Evolutionary conservation across 164 flowering plant genomes (phyloP).

Genomic region (Kalanchoe fedtschenkoi): DNA sequence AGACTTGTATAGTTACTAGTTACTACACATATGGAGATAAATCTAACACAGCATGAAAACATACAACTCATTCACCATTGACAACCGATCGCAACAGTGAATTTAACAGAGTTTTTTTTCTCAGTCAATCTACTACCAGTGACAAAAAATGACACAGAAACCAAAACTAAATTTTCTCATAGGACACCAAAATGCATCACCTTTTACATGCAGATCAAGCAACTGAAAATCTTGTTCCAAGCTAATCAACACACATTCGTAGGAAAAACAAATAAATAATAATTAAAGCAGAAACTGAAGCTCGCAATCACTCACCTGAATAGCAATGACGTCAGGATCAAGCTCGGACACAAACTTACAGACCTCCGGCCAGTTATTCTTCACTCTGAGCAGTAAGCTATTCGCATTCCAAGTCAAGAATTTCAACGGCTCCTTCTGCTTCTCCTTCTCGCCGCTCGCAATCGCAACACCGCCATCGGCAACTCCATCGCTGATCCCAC

Average conservation of each 20-base stretch:
- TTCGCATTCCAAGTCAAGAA: conserved; percentile 96
- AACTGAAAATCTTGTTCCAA: not conserved
- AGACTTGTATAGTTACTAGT: not conserved
- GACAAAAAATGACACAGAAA: not conserved
- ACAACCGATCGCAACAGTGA: not conserved
- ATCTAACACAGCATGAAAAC: not conserved
- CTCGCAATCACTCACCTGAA: conserved; percentile 42
- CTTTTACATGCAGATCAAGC: not conserved
- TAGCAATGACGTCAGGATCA: conserved; percentile 89
- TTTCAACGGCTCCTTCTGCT: conserved; percentile 57
- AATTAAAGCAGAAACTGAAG: not conserved
- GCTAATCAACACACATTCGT: not conserved
- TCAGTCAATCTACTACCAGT: not conserved
- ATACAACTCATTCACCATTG: not conserved
- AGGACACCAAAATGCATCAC: not conserved
- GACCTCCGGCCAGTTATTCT: conserved; percentile 79
- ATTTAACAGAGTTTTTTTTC: too few species aligned
- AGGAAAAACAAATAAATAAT: not conserved
- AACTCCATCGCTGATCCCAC: not conserved
- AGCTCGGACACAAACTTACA: conserved; percentile 40
- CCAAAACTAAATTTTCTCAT: not conserved
- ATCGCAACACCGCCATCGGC: conserved; percentile 9
- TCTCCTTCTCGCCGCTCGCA: conserved; percentile 4
- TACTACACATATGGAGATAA: not conserved
- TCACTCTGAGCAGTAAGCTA: conserved; percentile 81